phyloP scores from a whole-genome alignment of 139 green algal genomes.

The Tetraselmis striata region DNA sequence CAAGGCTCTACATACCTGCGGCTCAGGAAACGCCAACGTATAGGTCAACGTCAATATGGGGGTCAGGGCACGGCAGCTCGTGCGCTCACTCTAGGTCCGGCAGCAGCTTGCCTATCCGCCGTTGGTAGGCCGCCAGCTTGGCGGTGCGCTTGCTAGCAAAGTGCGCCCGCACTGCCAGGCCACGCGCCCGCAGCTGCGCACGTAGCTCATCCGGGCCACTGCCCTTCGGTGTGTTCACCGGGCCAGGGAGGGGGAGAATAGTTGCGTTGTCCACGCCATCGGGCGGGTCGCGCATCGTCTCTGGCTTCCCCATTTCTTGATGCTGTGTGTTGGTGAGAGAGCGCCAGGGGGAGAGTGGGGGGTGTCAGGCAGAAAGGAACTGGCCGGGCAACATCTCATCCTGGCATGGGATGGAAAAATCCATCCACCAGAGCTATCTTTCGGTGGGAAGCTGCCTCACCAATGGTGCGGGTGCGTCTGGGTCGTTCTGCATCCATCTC shows the following conservation, averaged over 20 bases:
- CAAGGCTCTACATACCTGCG: background rate
- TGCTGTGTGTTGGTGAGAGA: too few species aligned
- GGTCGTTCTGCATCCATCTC: background rate
- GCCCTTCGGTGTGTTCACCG: background rate
- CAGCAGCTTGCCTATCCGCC: background rate
- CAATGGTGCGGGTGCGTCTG: background rate
- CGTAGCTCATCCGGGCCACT: background rate
- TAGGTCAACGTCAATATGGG: too few species aligned
- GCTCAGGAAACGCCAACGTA: background rate
- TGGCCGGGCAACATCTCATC: too few species aligned
- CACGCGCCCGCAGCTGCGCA: background rate
- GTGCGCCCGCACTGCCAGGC: background rate
- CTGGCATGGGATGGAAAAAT: too few species aligned
- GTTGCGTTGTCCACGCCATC: background rate
- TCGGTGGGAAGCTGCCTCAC: too few species aligned
- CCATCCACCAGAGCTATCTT: too few species aligned
- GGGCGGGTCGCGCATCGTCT: background rate
- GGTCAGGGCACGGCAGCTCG: background rate
- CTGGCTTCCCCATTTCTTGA: too few species aligned
- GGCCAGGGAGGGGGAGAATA: background rate
- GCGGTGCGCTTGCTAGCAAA: background rate
- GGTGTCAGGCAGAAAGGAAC: too few species aligned
- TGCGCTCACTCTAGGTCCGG: background rate
- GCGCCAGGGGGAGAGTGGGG: too few species aligned
- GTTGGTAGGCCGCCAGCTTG: background rate